Conservation (phyloP, 768 basidiomycete genomes). For the Flagelloscypha sp. region DNA sequence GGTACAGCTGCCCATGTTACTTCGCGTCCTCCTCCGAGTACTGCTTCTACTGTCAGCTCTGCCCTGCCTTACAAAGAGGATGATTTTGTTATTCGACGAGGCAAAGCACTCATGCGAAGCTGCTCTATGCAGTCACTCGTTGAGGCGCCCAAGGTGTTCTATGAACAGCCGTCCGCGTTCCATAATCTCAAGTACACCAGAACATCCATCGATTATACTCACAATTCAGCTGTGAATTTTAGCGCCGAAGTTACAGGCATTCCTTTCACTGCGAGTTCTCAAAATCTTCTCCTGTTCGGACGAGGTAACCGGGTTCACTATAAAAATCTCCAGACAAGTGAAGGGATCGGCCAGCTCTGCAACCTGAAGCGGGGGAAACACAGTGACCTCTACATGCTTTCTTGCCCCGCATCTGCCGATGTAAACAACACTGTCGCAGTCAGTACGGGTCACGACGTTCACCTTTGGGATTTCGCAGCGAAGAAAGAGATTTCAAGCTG, state of each 20-base stretch:
- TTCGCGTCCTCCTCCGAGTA: too few relatives aligned
- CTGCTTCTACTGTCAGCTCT: too few relatives aligned
- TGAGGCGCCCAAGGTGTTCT: conserved; percentile 16
- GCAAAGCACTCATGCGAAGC: conserved; percentile 26
- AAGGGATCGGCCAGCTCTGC: conserved; percentile 42
- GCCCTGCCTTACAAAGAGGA: too few relatives aligned
- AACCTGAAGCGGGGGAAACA: conserved; percentile 38
- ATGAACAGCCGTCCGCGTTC: conserved; percentile 27
- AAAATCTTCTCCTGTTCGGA: conserved; percentile 40
- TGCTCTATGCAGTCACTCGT: conserved; percentile 23
- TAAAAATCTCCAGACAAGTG: conserved; percentile 30
- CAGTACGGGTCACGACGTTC: conserved; percentile 50
- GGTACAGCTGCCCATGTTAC: too few relatives aligned
- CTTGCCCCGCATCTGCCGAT: conserved; percentile 25
- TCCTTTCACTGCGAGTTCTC: conserved; percentile 7
- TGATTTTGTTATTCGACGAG: too few relatives aligned
- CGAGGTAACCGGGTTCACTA: conserved; percentile 48
- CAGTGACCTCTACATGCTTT: conserved; percentile 37
- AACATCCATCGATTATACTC: conserved; percentile 24
- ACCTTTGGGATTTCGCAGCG: conserved; percentile 63
- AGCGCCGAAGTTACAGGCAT: too few relatives aligned
- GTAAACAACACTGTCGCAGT: conserved; percentile 44
- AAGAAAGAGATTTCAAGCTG: conserved; percentile 46
- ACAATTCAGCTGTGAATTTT: too few relatives aligned
- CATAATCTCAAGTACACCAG: conserved; percentile 25